phyloP scores from a whole-genome alignment of 163 green algal genomes.

The Coccomyxa subellipsoidea region DNA sequence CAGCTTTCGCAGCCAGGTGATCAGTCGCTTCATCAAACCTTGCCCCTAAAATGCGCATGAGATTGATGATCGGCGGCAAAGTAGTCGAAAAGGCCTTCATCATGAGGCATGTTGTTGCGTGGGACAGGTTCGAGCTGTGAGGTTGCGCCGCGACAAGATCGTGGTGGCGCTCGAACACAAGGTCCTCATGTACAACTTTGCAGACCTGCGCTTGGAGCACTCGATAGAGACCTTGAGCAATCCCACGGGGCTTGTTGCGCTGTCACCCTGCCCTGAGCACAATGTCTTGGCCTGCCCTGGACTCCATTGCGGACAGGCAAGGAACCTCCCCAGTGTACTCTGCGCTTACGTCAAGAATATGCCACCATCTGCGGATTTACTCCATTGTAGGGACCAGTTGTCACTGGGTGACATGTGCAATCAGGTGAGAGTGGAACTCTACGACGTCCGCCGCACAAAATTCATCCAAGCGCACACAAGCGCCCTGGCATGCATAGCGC shows the following conservation, averaged over 20 bases:
- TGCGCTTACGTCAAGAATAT: background rate
- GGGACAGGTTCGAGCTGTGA: slow-evolving; percentile 75
- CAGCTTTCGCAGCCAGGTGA: slow-evolving; percentile 83
- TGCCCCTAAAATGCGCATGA: too few species aligned
- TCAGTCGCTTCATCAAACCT: too few species aligned
- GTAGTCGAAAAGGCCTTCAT: too few species aligned
- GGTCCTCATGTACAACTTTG: slow-evolving; percentile 91
- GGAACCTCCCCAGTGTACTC: background rate
- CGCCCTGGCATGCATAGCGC: slow-evolving; percentile 67
- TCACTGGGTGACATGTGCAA: too few species aligned
- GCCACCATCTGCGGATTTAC: background rate
- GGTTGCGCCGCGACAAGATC: slow-evolving; percentile 84
- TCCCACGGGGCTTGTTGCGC: slow-evolving; percentile 71
- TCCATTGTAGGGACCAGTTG: too few species aligned
- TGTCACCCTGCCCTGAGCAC: slow-evolving; percentile 73
- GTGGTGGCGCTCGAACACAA: slow-evolving; percentile 91
- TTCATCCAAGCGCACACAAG: slow-evolving; percentile 90
- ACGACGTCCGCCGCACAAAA: slow-evolving; percentile 84
- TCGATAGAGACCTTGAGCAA: slow-evolving; percentile 88
- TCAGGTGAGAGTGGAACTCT: slow-evolving; percentile 91
- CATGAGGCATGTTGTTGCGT: background rate
- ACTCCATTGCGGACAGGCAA: slow-evolving; percentile 79
- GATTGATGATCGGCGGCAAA: too few species aligned
- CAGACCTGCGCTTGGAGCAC: slow-evolving; percentile 85
- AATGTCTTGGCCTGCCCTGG: slow-evolving; percentile 92